These are phyloP conservation scores for Hirsutella thompsonii DNA, from an alignment of 2,329 filamentous ascomycete genomes.

Conservation along the genomic window DNA sequence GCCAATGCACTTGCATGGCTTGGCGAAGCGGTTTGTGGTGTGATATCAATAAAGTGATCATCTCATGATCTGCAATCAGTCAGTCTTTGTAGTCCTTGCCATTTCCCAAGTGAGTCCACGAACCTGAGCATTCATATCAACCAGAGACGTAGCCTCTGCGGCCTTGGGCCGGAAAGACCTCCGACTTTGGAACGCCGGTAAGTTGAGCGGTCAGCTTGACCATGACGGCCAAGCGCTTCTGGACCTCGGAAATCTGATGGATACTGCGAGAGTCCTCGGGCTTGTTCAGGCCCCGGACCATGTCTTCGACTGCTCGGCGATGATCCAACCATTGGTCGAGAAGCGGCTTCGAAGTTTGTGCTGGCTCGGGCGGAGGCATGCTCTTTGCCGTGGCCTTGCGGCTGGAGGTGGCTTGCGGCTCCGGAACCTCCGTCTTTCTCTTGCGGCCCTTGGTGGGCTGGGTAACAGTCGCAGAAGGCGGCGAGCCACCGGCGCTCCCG, in stretches of 20 bases:
- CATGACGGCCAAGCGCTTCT: slow-evolving; percentile 38
- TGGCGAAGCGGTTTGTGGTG: background rate
- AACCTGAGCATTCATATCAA: slow-evolving; percentile 1
- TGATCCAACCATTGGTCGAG: slow-evolving; percentile 47
- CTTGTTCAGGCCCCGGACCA: slow-evolving; percentile 36
- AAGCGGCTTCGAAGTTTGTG: slow-evolving; percentile 25
- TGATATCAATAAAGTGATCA: too few relatives aligned
- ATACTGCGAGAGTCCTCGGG: slow-evolving; percentile 40
- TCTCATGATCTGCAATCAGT: background rate
- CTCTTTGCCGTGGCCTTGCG: slow-evolving; percentile 37
- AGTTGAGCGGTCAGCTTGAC: slow-evolving; percentile 30
- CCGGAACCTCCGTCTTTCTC: slow-evolving; percentile 40
- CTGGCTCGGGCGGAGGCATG: slow-evolving; percentile 18
- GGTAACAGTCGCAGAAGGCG: slow-evolving; percentile 18
- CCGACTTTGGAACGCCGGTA: slow-evolving; percentile 11
- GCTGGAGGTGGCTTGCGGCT: slow-evolving; percentile 22
- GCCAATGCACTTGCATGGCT: slow-evolving; percentile 3
- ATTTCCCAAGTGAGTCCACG: background rate
- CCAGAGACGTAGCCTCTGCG: slow-evolving; percentile 14
- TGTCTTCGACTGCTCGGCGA: slow-evolving; percentile 48
- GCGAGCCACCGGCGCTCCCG: slow-evolving; percentile 28
- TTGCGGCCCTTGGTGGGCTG: slow-evolving; percentile 38
- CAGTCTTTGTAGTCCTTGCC: background rate
- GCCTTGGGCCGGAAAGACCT: slow-evolving; percentile 8
- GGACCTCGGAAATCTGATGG: slow-evolving; percentile 37